Evolutionary conservation across 331 rosid species (phyloP).

Genomic region (Saraca asoca): DNA sequence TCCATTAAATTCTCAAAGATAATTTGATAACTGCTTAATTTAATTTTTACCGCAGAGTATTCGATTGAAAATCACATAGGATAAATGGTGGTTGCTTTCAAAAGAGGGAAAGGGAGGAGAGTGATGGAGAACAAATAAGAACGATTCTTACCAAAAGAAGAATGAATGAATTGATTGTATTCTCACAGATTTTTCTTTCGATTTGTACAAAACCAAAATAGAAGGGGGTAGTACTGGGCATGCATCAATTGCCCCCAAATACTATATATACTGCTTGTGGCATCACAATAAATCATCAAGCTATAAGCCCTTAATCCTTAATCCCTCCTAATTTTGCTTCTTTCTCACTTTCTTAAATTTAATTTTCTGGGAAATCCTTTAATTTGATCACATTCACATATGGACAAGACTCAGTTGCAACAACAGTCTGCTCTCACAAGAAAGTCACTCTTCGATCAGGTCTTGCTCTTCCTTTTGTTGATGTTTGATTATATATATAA

Average conservation of each 20-base stretch:
- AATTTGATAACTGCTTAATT: too few relatives aligned
- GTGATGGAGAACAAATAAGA: too few relatives aligned
- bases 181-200: slow-evolving; percentile 23
- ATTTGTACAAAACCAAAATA: too few relatives aligned
- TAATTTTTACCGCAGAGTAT: slow-evolving; percentile 21
- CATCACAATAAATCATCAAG: background rate
- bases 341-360: background rate
- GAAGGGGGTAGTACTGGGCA: background rate
- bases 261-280: slow-evolving; percentile 34
- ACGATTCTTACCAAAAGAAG: background rate
- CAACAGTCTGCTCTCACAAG: slow-evolving; percentile 40
- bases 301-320: background rate
- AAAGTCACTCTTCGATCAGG: slow-evolving; percentile 47
- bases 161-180: slow-evolving; percentile 11
- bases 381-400: slow-evolving; percentile 24
- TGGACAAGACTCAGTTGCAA: slow-evolving; percentile 49
- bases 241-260: background rate
- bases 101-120: background rate
- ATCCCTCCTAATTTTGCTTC: background rate
- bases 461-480: background rate
- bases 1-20: too few relatives aligned
- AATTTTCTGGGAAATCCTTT: slow-evolving; percentile 10
- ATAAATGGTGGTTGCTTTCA: slow-evolving; percentile 24
- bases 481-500: too few relatives aligned
- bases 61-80: background rate